Conservation (phyloP, 2,329 filamentous ascomycete genomes). For the Pseudogymnoascus verrucosus region DNA sequence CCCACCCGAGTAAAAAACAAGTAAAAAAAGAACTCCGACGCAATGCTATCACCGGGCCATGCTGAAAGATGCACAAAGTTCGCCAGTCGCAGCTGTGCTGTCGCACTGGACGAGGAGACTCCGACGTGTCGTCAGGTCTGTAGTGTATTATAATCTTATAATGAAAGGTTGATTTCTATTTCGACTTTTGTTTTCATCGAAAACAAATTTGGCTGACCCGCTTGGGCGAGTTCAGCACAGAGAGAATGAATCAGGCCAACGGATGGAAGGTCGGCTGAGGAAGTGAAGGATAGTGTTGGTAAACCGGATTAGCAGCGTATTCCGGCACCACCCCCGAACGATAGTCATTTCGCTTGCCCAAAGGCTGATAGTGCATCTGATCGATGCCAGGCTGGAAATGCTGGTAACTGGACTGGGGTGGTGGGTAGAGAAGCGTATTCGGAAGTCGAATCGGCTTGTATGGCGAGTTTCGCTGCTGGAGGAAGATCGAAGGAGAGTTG, state of each 20-base stretch:
- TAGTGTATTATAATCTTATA: neutral
- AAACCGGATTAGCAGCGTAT: constrained; percentile 25
- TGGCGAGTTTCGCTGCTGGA: constrained; percentile 82
- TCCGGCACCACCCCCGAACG: constrained; percentile 65
- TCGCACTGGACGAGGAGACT: neutral
- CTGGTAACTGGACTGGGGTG: constrained; percentile 71
- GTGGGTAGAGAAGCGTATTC: constrained; percentile 83
- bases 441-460: constrained; percentile 87
- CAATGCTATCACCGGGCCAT: constrained; percentile 8
- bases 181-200: constrained; percentile 1
- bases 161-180: constrained; percentile 5
- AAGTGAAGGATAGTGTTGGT: constrained; percentile 4
- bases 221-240: neutral
- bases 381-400: constrained; percentile 57
- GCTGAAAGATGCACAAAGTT: constrained; percentile 4
- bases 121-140: neutral
- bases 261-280: constrained; percentile 2
- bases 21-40: neutral
- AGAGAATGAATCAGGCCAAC: neutral
- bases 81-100: neutral
- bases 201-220: neutral
- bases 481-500: constrained; percentile 72
- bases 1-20: neutral
- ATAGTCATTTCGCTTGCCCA: constrained; percentile 61
- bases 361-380: constrained; percentile 75